phyloP scores from a whole-genome alignment of 768 basidiomycete species.

The Mycena latifolia region DNA sequence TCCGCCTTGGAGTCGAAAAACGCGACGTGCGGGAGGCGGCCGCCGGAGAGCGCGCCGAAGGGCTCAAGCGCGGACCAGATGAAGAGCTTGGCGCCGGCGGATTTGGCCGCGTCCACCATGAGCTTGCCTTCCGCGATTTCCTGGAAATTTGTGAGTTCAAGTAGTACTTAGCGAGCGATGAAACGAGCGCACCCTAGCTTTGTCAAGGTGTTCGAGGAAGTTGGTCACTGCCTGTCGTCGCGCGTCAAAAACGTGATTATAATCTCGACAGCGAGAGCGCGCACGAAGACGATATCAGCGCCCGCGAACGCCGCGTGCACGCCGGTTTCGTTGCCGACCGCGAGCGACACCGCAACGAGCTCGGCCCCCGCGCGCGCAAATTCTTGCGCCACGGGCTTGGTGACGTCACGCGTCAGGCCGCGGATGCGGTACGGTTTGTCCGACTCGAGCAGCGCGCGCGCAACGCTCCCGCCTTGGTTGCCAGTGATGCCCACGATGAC shows the following conservation, averaged over 20 bases:
- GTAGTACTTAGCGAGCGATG: too few species aligned
- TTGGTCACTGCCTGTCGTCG: constrained; percentile 18
- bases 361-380: constrained; percentile 8
- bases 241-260: too few species aligned
- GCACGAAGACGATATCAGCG: constrained; percentile 22
- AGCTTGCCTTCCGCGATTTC: constrained; percentile 26
- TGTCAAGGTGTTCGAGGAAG: constrained; percentile 7
- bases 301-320: constrained; percentile 8
- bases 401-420: constrained; percentile 21
- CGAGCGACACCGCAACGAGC: constrained; percentile 4
- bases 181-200: not conserved
- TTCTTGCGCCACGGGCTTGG: constrained; percentile 4
- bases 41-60: not conserved
- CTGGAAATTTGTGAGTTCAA: not conserved
- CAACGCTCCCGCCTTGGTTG: constrained; percentile 27
- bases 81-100: constrained; percentile 14
- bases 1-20: constrained; percentile 22
- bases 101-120: constrained; percentile 24
- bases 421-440: constrained; percentile 23
- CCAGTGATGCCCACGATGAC: constrained; percentile 27
- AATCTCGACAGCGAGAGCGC: not conserved
- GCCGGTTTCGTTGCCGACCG: constrained; percentile 1
- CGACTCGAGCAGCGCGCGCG: constrained; percentile 3
- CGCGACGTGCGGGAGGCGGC: not conserved
- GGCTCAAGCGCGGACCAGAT: constrained; percentile 27